Percentiles rank a stretch among this genome's conserved stretches.
phyloP scores from a whole-genome alignment of 1,139 yeast species.

The Yamadazyma atlantica region DNA sequence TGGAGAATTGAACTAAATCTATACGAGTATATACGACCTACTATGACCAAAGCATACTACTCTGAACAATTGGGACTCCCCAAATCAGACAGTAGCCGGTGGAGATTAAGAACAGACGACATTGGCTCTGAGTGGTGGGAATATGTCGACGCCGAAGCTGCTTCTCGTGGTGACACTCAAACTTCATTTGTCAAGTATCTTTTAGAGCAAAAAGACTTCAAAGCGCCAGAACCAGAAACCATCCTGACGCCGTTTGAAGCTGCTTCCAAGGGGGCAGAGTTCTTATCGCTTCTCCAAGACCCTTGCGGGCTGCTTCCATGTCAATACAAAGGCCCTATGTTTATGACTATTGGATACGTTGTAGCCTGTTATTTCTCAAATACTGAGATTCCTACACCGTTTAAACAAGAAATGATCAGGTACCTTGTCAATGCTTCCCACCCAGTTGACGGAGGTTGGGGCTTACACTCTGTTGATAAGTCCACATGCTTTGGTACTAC shows the following conservation, averaged over 20 bases:
- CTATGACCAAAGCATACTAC: slow-evolving; percentile 30
- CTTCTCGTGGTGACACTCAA: slow-evolving; percentile 45
- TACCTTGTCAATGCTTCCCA: slow-evolving; percentile 87
- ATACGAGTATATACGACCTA: too few relatives aligned
- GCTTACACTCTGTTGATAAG: slow-evolving; percentile 86
- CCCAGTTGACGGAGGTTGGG: slow-evolving; percentile 99
- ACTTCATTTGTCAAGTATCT: slow-evolving; percentile 60
- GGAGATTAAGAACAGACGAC: slow-evolving; percentile 73
- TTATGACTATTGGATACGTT: slow-evolving; percentile 88
- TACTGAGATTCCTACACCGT: slow-evolving; percentile 66
- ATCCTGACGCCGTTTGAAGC: slow-evolving; percentile 56
- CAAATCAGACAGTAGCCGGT: slow-evolving; percentile 64
- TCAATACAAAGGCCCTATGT: slow-evolving; percentile 97
- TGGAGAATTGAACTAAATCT: too few relatives aligned
- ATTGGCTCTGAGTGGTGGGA: slow-evolving; percentile 86
- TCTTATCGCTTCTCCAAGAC: slow-evolving; percentile 69
- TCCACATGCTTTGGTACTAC: slow-evolving; percentile 95
- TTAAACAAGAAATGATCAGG: slow-evolving; percentile 68
- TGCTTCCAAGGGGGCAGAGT: slow-evolving; percentile 73
- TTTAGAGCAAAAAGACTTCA: slow-evolving; percentile 45
- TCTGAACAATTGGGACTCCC: slow-evolving; percentile 66
- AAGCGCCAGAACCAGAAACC: slow-evolving; percentile 36
- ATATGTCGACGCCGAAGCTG: slow-evolving; percentile 46
- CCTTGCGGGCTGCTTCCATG: slow-evolving; percentile 84
- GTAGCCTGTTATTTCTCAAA: slow-evolving; percentile 71